Percentiles rank a stretch among this genome's conserved stretches.
Conservation (phyloP, 768 basidiomycete species). For the Termitomyces heimii region DNA sequence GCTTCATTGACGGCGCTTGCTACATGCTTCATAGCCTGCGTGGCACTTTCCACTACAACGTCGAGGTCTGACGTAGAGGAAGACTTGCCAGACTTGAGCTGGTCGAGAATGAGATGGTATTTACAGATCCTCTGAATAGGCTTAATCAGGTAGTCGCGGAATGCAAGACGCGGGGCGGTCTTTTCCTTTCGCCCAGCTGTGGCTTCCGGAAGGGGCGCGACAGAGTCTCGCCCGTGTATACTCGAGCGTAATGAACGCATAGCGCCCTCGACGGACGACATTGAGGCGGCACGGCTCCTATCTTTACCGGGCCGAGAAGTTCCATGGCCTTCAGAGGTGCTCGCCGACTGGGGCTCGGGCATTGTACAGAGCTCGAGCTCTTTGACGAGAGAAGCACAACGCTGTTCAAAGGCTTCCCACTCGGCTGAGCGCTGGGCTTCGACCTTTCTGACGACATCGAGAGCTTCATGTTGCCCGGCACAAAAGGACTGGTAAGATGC, state of each 20-base stretch:
- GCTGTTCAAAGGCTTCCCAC: conserved; percentile 82
- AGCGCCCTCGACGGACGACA: conserved; percentile 45
- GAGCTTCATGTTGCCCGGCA: conserved; percentile 77
- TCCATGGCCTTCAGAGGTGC: conserved; percentile 14
- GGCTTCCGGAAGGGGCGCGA: conserved; percentile 15
- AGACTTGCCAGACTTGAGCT: conserved; percentile 41
- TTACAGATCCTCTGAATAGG: conserved; percentile 96
- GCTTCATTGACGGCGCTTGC: conserved; percentile 81
- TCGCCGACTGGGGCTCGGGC: conserved; percentile 2
- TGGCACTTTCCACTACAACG: conserved; percentile 44
- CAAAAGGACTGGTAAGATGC: conserved; percentile 83
- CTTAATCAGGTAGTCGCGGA: conserved; percentile 91
- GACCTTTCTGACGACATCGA: conserved; percentile 64
- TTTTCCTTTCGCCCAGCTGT: conserved; percentile 19
- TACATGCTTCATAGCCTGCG: conserved; percentile 70
- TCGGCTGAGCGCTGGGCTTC: conserved; percentile 60
- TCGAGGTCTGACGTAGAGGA: conserved; percentile 23
- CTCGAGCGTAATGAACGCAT: conserved; percentile 31
- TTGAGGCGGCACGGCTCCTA: conserved; percentile 39
- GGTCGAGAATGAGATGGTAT: conserved; percentile 85
- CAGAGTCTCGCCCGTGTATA: conserved; percentile 26
- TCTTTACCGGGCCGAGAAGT: conserved; percentile 15
- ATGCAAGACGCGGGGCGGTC: conserved; percentile 42
- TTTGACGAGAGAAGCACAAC: conserved; percentile 54
- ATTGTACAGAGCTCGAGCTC: conserved; percentile 25